A percentile compares a stretch with the other conserved stretches of the same genome.
These are phyloP conservation scores for Populus tremula DNA, from an alignment of 345 rosid genomes.

Conservation along the genomic window DNA sequence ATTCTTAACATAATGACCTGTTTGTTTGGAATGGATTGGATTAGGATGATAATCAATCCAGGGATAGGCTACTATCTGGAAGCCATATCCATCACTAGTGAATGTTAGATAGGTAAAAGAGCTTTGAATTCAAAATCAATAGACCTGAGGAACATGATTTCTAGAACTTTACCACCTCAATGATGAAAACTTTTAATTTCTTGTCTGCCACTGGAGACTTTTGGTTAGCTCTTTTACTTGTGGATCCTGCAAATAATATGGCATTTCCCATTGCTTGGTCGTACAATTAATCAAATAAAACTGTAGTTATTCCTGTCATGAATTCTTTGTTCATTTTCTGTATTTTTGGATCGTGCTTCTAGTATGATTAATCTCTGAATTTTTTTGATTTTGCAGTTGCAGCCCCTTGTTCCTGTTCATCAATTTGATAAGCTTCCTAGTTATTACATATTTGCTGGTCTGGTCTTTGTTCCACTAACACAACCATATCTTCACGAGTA, in stretches of 20 bases:
- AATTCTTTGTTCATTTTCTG: background rate
- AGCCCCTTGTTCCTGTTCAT: slow-evolving; percentile 83
- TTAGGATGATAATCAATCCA: background rate
- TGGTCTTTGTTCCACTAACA: slow-evolving; percentile 76
- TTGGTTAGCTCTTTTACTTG: background rate
- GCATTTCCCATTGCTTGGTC: background rate
- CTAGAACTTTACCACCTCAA: background rate
- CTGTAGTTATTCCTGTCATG: background rate
- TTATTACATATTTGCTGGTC: slow-evolving; percentile 92
- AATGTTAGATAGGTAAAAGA: too few species aligned
- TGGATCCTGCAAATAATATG: background rate
- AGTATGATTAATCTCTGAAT: background rate
- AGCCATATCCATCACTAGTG: background rate
- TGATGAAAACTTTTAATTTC: background rate
- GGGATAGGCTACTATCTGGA: background rate
- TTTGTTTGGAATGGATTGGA: background rate
- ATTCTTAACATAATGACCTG: background rate
- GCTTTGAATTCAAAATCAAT: too few species aligned
- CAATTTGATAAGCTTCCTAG: slow-evolving; percentile 83
- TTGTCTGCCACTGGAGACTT: background rate
- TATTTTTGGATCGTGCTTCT: background rate
- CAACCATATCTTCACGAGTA: slow-evolving; percentile 89
- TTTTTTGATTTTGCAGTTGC: slow-evolving; percentile 51
- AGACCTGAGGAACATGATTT: background rate
- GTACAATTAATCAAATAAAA: background rate